phyloP scores from a whole-genome alignment of 2,329 filamentous ascomycete species.

The Fusarium udum region DNA sequence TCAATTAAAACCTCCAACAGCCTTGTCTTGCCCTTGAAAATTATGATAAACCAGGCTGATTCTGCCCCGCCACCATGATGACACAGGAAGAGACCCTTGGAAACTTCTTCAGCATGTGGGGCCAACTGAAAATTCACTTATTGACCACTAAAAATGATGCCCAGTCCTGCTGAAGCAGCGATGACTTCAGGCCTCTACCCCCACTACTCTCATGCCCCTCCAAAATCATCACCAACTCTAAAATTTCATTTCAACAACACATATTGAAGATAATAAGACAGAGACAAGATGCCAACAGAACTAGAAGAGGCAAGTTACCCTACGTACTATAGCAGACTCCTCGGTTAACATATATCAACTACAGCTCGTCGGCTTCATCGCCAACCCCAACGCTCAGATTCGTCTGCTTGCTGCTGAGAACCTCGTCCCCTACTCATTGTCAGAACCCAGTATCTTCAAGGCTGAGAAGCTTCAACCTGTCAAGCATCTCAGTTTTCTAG shows the following conservation, averaged over 20 bases:
- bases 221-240: constrained; percentile 35
- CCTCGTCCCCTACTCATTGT: constrained; percentile 81
- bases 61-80: constrained; percentile 40
- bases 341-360: constrained; percentile 12
- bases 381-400: constrained; percentile 90
- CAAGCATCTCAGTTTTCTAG: constrained; percentile 85
- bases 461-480: constrained; percentile 78
- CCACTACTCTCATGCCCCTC: constrained; percentile 44
- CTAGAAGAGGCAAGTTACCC: constrained; percentile 69
- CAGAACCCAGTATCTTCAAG: constrained; percentile 85
- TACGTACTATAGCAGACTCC: accelerated
- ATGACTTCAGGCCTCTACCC: constrained; percentile 43
- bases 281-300: constrained; percentile 72
- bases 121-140: constrained; percentile 38
- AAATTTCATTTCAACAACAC: constrained; percentile 30
- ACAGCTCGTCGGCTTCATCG: constrained; percentile 91
- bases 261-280: background rate
- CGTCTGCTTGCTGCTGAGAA: constrained; percentile 87
- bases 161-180: constrained; percentile 38
- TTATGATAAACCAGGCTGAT: background rate
- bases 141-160: constrained; percentile 30
- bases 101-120: constrained; percentile 41
- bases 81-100: constrained; percentile 30
- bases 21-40: background rate
- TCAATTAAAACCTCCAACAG: too few species aligned